Conservation (phyloP, 768 basidiomycete species). For the Postia placenta region DNA sequence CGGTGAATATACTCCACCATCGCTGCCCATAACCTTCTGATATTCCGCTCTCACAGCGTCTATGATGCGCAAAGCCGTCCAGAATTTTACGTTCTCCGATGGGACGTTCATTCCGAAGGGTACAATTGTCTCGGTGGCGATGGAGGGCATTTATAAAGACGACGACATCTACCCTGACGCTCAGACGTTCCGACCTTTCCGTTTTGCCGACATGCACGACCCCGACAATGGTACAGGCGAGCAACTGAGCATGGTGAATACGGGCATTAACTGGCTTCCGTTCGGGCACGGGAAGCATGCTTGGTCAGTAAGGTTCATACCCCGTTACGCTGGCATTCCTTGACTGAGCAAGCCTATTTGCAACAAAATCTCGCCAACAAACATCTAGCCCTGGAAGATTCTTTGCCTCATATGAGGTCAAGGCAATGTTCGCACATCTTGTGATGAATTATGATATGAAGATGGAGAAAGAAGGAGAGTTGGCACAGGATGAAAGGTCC, state of each 20-base stretch:
- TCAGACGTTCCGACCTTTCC: slow-evolving; percentile 32
- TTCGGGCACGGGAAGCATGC: slow-evolving; percentile 20
- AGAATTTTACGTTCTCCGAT: slow-evolving; percentile 25
- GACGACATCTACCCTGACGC: slow-evolving; percentile 37
- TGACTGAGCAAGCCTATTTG: not conserved
- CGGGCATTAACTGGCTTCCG: slow-evolving; percentile 26
- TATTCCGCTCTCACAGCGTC: not conserved
- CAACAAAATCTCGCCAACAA: not conserved
- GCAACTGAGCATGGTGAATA: slow-evolving; percentile 21
- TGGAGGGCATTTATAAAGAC: slow-evolving; percentile 31
- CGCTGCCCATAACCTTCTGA: not conserved
- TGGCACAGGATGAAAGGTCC: slow-evolving; percentile 3
- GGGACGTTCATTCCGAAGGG: slow-evolving; percentile 33
- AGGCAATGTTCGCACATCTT: slow-evolving; percentile 24
- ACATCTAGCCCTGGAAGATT: slow-evolving; percentile 32
- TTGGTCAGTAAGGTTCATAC: slow-evolving; percentile 17
- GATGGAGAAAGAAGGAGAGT: slow-evolving; percentile 5
- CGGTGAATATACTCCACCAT: no score
- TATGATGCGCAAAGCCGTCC: not conserved
- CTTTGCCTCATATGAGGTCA: slow-evolving; percentile 34
- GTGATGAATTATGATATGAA: slow-evolving; percentile 34
- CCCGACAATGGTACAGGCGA: slow-evolving; percentile 10
- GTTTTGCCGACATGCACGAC: slow-evolving; percentile 29
- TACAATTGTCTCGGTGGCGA: slow-evolving; percentile 28
- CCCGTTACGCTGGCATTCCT: no score